Base-by-base conservation (phyloP, 2,329 filamentous ascomycete genomes). In the Pestalotiopsis sp. region DNA sequence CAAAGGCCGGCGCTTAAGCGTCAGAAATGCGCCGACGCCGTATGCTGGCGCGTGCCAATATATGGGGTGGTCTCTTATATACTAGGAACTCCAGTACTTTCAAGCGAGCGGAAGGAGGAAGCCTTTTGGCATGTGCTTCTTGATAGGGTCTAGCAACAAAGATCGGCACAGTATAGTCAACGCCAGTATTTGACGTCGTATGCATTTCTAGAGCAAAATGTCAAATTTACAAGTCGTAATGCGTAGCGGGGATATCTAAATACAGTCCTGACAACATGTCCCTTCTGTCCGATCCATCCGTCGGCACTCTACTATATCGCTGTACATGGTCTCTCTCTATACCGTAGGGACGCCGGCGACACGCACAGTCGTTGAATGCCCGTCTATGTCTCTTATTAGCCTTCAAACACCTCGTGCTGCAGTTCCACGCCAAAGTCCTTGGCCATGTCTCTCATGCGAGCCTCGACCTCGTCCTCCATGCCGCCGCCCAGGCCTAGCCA, bases 391-490 rank as follows among this genome's bases (percentile, higher is more conserved):
- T 25, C 39, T 41, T 31, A 9, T 56, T 81, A 97, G 3, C 95
- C 95, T 68, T 97, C 93, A 81, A 98, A 98, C 2, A 97, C 87
- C 56, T 91, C 90, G 78, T 97, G 93, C 77, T 97, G 92, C 72
- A 98, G 81, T 80, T 98, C 95, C 3, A 98, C 89, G 0, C 96
- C 96, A 82, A 96, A 94, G 74, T 97, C 95, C 78, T 92, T 93
- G 1, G 95, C 95, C 85, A 98, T 93, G 68, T 86, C 88, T 80
- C 88, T 91, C 94, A 98, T 97, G 74, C 92, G 88, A 76, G 88
- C 87, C 84, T 98, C 96, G 70, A 98, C 90, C 78, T 95, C 94
- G 77, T 98, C 95, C 78, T 98, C 96, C 92, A 98, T 96, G 0
- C 95, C 95, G 11, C 90, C 87, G 0, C 95, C 94, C 2, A 90